Base-by-base conservation (phyloP, 2,329 filamentous ascomycete genomes). In the Canariomyces notabilis region DNA sequence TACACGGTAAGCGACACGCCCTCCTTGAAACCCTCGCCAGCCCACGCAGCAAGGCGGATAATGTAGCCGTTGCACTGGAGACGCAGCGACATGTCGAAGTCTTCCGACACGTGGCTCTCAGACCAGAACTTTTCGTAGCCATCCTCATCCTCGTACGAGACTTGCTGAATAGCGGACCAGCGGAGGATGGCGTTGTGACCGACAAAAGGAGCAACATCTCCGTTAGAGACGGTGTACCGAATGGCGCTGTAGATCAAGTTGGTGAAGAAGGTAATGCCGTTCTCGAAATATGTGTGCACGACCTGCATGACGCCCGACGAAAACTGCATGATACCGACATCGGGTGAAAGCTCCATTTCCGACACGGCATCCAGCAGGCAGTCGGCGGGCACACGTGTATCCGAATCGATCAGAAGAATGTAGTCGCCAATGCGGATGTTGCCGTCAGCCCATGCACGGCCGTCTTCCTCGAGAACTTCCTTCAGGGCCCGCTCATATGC, bases 381-480 rank as follows among this genome's bases (percentile, higher is more conserved):
- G 64, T 90, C 87, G 32, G 75, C 69, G 1, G 87, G 87, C 2
- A 89, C 85, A 65, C 85, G 84, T 22, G 85, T 89, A 64, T 89
- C 85, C 2, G 85, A 89, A 67, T 89, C 85, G 60, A 89, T 85
- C 49, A 90, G 69, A 23, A 87, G 70, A 49, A 90, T 87, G 64
- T 89, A 90, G 66, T 94, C 88, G 46, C 89, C 89, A 18, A 94
- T 73, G 42, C 88, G 86, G 56, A 95, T 84, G 64, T 93, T 89
- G 51, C 88, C 89, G 61, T 89, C 87, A 15, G 87, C 87, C 85
- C 84, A 87, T 21, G 85, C 85, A 21, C 83, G 79, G 15, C 82
- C 80, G 46, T 86, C 74, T 39, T 82, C 79, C 37, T 82, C 75
- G 31, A 90, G 73, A 15, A 84, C 77, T 49, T 84, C 76, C 55